Evolutionary conservation across 495 filamentous ascomycete genomes (phyloP), one percentile per base, ranked within the genome.

Genomic region (Rusavskia elegans): DNA sequence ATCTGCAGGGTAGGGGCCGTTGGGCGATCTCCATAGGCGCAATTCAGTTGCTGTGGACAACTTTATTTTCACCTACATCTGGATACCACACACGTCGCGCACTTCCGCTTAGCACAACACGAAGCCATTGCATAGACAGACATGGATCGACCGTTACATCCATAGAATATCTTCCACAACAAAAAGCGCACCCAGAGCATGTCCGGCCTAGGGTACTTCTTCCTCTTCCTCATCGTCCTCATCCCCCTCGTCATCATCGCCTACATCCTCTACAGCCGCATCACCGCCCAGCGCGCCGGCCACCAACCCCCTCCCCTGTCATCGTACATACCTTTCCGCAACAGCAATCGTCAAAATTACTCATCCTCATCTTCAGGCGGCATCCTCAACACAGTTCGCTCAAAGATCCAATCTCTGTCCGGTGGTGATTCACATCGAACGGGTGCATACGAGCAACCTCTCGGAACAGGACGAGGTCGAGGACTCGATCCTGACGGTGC

Each of bases 401-500:
- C 75, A 57, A 65, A 66, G 14, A 63, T 79, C 55, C 71, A 71
- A 63, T 65, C 66, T 39, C 61, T 76, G 41, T 75, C 39, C n/a
- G 39, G 39, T 9, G 14, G 39, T 77, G 65, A 68, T 55, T 54
- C 65, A 16, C 63, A 66, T 79, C 29, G 75, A 69, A 16, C 74
- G 78, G 10, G 71, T 0, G 80, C 80, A 23, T 85, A 85, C 68
- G 82, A 85, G 59, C 69, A 70, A 40, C 57, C 63, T 10, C 61
- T 64, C 59, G 66, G 63, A 30, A 63, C 64, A 7, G 60, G 66
- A 10, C 59, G 56, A 19, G 42, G 56, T 27, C 61, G 72, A 38
- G 69, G 58, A 19, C 67, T 83, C 27, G 83, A 87, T 59, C 82
- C 80, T 0, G 83, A 87, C 62, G 81, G 83, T 53, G 81, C 83